Evolutionary conservation across 2,329 filamentous ascomycete species (phyloP).

Genomic region (Diplodia mutila): DNA sequence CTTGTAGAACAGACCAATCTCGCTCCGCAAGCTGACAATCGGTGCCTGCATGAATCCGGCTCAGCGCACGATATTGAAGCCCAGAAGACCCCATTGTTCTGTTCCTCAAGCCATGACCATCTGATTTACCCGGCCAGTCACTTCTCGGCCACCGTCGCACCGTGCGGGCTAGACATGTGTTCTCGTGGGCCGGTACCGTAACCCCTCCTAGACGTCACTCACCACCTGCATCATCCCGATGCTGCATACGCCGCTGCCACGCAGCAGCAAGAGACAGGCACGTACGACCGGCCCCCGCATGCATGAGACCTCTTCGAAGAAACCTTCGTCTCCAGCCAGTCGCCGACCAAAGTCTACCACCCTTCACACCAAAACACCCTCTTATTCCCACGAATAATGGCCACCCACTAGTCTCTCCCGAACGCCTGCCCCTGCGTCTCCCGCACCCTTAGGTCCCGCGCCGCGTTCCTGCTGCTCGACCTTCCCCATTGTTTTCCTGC

Average conservation of each 20-base stretch:
- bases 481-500: neutral
- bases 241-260: constrained; percentile 16
- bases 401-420: neutral
- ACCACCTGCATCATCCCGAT: constrained; percentile 13
- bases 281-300: neutral
- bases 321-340: neutral
- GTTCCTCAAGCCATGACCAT: neutral
- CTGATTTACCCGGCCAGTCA: constrained; percentile 4
- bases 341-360: neutral
- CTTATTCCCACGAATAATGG: neutral
- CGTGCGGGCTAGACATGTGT: neutral
- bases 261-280: neutral
- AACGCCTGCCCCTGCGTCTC: neutral
- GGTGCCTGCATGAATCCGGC: constrained; percentile 1
- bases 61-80: neutral
- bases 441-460: neutral
- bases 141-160: constrained; percentile 15
- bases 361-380: neutral
- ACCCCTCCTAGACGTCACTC: constrained; percentile 1
- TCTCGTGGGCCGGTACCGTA: neutral
- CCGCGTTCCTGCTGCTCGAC: neutral
- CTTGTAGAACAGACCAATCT: neutral
- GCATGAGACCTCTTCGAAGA: neutral
- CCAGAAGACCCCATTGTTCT: neutral
- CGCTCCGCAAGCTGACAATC: neutral